Percentiles rank a stretch among this genome's conserved stretches.
Evolutionary conservation across 371 early-diverging fungal species (phyloP).

Genomic region (Mortierella sp.): DNA sequence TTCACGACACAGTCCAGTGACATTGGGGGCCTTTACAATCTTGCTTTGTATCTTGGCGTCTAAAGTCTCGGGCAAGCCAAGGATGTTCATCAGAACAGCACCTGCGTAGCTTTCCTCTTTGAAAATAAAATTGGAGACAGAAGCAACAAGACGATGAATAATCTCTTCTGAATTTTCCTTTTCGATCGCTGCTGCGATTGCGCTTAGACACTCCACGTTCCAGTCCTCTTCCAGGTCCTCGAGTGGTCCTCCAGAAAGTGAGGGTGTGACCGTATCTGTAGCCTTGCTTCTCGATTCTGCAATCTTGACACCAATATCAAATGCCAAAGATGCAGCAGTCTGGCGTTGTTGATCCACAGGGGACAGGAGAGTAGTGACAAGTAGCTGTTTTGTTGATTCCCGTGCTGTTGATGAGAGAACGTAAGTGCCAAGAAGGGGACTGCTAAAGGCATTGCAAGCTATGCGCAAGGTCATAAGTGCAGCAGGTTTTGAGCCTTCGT

Average conservation of each 20-base stretch:
- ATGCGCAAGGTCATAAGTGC: slow-evolving; percentile 69
- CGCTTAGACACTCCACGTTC: slow-evolving; percentile 75
- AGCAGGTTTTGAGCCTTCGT: slow-evolving; percentile 55
- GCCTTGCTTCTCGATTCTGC: slow-evolving; percentile 38
- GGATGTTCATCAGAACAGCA: slow-evolving; percentile 34
- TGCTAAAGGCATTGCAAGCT: slow-evolving; percentile 74
- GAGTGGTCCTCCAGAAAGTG: slow-evolving; percentile 40
- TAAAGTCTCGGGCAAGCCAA: slow-evolving; percentile 30
- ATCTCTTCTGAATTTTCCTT: slow-evolving; percentile 66
- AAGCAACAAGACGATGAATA: slow-evolving; percentile 47
- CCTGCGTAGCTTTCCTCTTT: slow-evolving; percentile 32
- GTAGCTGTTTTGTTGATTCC: slow-evolving; percentile 65
- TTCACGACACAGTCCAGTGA: slow-evolving; percentile 57
- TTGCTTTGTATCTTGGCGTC: slow-evolving; percentile 31
- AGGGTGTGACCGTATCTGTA: slow-evolving; percentile 58
- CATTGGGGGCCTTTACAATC: slow-evolving; percentile 23
- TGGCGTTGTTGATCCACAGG: slow-evolving; percentile 69
- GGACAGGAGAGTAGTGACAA: slow-evolving; percentile 71
- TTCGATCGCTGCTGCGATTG: slow-evolving; percentile 69
- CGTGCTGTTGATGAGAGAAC: slow-evolving; percentile 69
- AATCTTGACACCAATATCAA: slow-evolving; percentile 69
- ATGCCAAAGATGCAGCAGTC: slow-evolving; percentile 76
- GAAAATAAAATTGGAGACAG: slow-evolving; percentile 48
- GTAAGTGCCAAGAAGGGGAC: slow-evolving; percentile 60
- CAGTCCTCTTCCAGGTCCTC: slow-evolving; percentile 74